Evolutionary conservation across 768 basidiomycete genomes (phyloP), one percentile per base, ranked within the genome.

Genomic region (Serpula lacrymans): DNA sequence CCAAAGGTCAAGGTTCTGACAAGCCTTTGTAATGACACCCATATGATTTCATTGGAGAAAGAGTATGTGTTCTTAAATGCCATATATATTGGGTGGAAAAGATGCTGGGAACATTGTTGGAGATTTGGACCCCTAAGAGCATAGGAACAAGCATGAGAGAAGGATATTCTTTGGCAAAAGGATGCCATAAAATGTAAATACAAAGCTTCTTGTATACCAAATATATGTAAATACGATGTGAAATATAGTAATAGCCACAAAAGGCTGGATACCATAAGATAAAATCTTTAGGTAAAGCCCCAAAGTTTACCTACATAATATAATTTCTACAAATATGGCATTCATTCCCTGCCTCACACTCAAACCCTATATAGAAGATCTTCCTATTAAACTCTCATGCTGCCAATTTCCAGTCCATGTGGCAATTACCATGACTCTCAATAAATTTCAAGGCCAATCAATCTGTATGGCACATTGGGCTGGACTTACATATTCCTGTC

Each of bases 401-500:
- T 46, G 49, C 0, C 71, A 73, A 48, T 71, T 71, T 39, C 70
- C 71, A 18, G 46, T 74, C 2, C 46, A 54, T 1, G 52, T 74
- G 1, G 68, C 67, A 8, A 74, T 73, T 60, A 59, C 65, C 0
- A 59, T 71, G 50, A 62, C 66, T 1, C 69, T 73, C 43, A 72
- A 74, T 48, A 72, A 72, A 43, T 44, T 68, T 4, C 70, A 75
- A 53, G 73, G 74, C n/a, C n/a, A n/a, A n/a, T 4, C 72, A 74
- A 47, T 71, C 67, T 14, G 58, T 74, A 3, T 48, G 61, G 34
- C 21, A 52, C 53, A 66, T 74, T 40, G 72, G 70, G 2, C 29
- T 74, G 9, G 59, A 74, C 48, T 43, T 74, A 0, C 47, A 53
- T 1, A 45, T 40, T 20, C 51, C 59, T 13, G 68, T 69, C 8